Evolutionary conservation across 2,329 filamentous ascomycete genomes (phyloP).

Genomic region (Hypomyces perniciosus): DNA sequence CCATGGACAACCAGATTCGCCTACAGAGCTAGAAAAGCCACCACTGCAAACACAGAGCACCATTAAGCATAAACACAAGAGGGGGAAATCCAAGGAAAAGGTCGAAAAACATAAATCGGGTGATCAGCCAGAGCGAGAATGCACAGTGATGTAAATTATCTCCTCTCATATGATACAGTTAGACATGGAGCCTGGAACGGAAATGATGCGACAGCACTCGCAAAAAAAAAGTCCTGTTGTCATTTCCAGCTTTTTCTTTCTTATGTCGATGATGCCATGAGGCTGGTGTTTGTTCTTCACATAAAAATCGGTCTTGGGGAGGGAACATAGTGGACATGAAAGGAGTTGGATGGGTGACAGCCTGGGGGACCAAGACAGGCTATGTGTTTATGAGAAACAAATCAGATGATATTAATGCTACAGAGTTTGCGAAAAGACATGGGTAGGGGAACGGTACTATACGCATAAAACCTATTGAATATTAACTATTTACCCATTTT

Average conservation of each 20-base stretch:
- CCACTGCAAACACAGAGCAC: slow-evolving; percentile 14
- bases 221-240: background rate
- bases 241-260: background rate
- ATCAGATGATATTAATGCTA: slow-evolving; percentile 13
- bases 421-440: slow-evolving; percentile 9
- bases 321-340: background rate
- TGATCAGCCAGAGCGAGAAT: slow-evolving; percentile 41
- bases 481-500: background rate
- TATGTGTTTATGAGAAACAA: background rate
- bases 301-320: background rate
- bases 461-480: background rate
- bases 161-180: background rate
- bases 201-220: background rate
- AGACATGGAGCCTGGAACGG: background rate
- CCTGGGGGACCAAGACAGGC: background rate
- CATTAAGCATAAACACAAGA: slow-evolving; percentile 29
- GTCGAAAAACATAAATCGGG: slow-evolving; percentile 30
- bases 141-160: slow-evolving; percentile 38
- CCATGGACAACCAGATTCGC: slow-evolving; percentile 15
- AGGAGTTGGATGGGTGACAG: background rate
- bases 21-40: slow-evolving; percentile 17
- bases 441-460: background rate
- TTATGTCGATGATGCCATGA: too few species aligned
- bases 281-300: background rate
- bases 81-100: slow-evolving; percentile 35